A percentile compares a stretch with the other conserved stretches of the same genome.
These are phyloP conservation scores for Canavalia gladiata DNA, from an alignment of 306 rosid genomes.

Conservation along the genomic window DNA sequence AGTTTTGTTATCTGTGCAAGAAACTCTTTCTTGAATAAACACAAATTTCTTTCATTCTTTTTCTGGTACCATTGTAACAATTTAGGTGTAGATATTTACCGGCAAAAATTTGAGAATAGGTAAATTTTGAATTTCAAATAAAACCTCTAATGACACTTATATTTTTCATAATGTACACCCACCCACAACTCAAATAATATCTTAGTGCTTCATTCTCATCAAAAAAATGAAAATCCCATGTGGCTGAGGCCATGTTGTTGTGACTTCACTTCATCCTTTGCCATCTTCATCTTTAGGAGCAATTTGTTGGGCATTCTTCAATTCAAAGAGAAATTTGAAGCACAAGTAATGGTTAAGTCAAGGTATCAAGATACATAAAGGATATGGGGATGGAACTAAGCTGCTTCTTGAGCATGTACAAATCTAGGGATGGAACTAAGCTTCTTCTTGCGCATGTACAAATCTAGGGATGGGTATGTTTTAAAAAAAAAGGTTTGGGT, in stretches of 20 bases:
- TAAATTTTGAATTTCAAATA: neutral
- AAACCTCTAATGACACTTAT: neutral
- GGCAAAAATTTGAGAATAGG: neutral
- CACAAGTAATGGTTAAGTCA: neutral
- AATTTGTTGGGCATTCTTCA: neutral
- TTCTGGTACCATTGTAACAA: too few species aligned
- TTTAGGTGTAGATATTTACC: neutral
- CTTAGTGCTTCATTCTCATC: neutral
- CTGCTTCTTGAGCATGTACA: too few species aligned
- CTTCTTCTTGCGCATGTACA: too few species aligned
- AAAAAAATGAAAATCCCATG: neutral
- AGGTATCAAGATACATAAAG: neutral
- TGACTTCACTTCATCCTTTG: neutral
- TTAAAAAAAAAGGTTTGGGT: neutral
- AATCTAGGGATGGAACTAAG: neutral
- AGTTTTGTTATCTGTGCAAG: too few species aligned
- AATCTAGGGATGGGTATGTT: neutral
- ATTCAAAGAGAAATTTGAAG: neutral
- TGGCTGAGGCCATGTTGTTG: neutral
- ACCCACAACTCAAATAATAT: neutral
- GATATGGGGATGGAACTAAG: neutral
- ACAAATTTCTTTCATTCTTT: too few species aligned
- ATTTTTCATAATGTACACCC: neutral
- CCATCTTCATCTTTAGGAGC: slow-evolving; percentile 2
- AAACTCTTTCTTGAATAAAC: too few species aligned